Conservation (phyloP, 768 basidiomycete species). For the Mycena indigotica region DNA sequence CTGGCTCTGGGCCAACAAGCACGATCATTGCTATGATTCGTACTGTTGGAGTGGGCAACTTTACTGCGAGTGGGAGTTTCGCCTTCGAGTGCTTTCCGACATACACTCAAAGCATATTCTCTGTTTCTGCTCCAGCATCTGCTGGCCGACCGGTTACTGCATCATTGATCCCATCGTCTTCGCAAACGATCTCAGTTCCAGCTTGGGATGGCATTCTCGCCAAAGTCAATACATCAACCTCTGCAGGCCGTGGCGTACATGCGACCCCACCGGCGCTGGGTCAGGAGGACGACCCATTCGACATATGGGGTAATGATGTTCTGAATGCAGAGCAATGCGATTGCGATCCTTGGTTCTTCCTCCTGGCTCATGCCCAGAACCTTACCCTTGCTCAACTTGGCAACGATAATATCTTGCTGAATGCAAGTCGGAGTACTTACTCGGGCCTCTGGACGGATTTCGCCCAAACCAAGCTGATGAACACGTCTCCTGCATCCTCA, state of each 20-base stretch:
- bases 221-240: too few species aligned
- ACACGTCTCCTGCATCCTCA: not conserved
- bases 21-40: not conserved
- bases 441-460: constrained; percentile 1
- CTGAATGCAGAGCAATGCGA: not conserved
- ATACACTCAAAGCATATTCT: constrained; percentile 1
- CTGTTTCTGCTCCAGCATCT: constrained; percentile 1
- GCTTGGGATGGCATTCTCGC: too few species aligned
- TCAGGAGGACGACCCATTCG: too few species aligned
- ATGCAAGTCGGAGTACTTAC: not conserved
- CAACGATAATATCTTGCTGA: not conserved
- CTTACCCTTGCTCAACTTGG: not conserved
- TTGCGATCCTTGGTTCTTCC: not conserved
- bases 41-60: not conserved
- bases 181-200: too few species aligned
- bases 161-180: too few species aligned
- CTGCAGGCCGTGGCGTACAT: too few species aligned
- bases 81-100: constrained; percentile 6
- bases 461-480: constrained; percentile 2
- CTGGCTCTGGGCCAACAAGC: constrained; percentile 3
- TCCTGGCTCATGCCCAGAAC: constrained; percentile 4
- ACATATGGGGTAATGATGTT: not conserved
- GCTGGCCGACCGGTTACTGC: not conserved
- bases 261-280: too few species aligned
- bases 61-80: not conserved